Evolutionary conservation across 139 green algal species (phyloP), one percentile per base, ranked within the genome.

Genomic region (Ettlia oleoabundans): DNA sequence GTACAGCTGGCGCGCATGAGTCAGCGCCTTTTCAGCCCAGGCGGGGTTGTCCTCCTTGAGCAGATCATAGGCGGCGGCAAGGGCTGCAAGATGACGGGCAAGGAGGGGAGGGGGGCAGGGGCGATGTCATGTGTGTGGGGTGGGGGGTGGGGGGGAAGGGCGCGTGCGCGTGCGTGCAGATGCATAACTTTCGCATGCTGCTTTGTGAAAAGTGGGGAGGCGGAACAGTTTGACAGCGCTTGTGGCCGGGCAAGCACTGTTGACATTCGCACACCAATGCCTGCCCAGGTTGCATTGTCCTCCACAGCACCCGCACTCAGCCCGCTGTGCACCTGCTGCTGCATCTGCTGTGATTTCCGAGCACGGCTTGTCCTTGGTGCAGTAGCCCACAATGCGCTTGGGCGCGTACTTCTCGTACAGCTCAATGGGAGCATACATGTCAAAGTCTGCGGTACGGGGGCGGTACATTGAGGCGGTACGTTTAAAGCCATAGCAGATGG

Each of bases 1-100:
- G 68, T 86, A 86, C 71, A 86, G 65, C 65, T 83, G 42, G 40
- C 53, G 51, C 28, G 81, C 81, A 28, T 85, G 80, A 33, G 40
- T 26, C 37, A 85, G 73, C 9, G 53, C 51, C n/a, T 64, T 66
- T 43, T 33, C 71, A 1, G 71, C 8, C 51, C 75, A 85, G 28
- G 30, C 74, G 1, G 55, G 26, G 58, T 65, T 69, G 55, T 86
- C 65, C 28, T 13, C 37, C 43, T 61, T 68, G 22, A 84, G 65
- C 69, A 80, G 67, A 22, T 62, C 22, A 28, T 41, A 64, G 2
- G 82, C 62, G 1, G 52, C 70, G 35, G 82, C 82, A 68, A 86
- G 77, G 42, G 74, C 76, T 51, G 71, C 69, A 66, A 26, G 9
- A 30, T 41, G 38, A 10, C 15, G n/a, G 24, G 66, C 66, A 35